These are phyloP conservation scores for Cadophora gregata DNA, from an alignment of 2,329 filamentous ascomycete species.

Conservation along the genomic window DNA sequence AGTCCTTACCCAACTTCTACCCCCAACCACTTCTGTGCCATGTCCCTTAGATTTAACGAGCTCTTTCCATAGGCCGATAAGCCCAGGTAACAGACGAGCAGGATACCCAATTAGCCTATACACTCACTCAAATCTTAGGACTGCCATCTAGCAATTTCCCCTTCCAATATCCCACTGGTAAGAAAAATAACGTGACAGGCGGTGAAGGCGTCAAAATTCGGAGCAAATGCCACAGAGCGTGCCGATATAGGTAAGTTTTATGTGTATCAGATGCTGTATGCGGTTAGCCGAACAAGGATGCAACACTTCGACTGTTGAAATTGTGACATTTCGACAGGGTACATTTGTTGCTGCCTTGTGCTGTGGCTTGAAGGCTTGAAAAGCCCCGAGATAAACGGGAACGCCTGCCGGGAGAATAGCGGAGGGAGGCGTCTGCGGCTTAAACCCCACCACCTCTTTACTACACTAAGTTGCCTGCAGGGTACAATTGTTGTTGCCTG, in stretches of 20 bases:
- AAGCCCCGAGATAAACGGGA: slow-evolving; percentile 13
- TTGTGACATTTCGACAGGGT: too few species aligned
- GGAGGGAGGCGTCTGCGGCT: slow-evolving; percentile 12
- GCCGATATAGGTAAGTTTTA: too few species aligned
- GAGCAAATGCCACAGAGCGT: not conserved
- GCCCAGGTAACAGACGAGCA: not conserved
- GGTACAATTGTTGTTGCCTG: slow-evolving; percentile 12
- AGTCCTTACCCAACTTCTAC: too few species aligned
- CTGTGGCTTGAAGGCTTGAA: slow-evolving; percentile 14
- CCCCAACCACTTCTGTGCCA: not conserved
- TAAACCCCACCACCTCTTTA: not conserved
- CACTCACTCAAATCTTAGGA: not conserved
- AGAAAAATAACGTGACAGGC: not conserved
- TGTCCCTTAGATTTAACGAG: not conserved
- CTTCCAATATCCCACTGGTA: not conserved
- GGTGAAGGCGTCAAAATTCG: not conserved
- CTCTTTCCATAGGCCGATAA: not conserved
- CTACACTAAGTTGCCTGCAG: too few species aligned
- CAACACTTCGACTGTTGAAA: not conserved
- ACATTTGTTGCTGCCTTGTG: slow-evolving; percentile 25
- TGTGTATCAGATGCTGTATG: not conserved
- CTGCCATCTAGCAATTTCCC: not conserved
- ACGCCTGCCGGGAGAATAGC: not conserved
- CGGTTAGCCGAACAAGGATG: not conserved
- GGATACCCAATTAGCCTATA: slow-evolving; percentile 1